Conservation (phyloP, 768 basidiomycete genomes). For the Suillus tomentosus region DNA sequence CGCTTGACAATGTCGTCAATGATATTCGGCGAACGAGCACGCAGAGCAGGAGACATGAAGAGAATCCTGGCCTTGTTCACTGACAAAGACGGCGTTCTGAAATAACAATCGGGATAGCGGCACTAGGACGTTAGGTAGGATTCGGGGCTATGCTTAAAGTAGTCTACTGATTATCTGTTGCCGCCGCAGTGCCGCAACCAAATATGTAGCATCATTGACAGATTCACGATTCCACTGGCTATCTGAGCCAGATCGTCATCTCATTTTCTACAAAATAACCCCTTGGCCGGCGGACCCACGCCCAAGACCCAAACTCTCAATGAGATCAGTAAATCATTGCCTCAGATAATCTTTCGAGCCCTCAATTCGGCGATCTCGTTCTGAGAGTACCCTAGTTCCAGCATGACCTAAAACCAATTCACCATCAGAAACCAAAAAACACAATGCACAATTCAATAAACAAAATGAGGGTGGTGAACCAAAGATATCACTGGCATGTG, state of each 20-base stretch:
- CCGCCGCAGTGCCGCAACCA: conserved; percentile 10
- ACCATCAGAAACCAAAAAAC: conserved; percentile 14
- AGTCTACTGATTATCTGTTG: conserved; percentile 12
- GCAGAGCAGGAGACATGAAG: conserved; percentile 21
- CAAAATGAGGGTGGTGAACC: conserved; percentile 3
- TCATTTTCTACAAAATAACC: conserved; percentile 23
- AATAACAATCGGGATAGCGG: conserved; percentile 6
- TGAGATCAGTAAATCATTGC: conserved; percentile 9
- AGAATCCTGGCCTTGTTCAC: conserved; percentile 3
- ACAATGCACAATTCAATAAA: conserved; percentile 4
- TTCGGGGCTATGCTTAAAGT: conserved; percentile 11
- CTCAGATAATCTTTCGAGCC: conserved; percentile 39
- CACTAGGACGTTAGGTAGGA: conserved; percentile 9
- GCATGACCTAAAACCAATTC: conserved; percentile 35
- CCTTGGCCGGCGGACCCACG: conserved; percentile 23
- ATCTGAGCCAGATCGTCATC: conserved; percentile 5
- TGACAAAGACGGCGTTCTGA: conserved; percentile 9
- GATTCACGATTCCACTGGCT: conserved; percentile 4
- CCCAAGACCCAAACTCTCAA: conserved; percentile 10
- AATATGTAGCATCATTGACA: conserved; percentile 9
- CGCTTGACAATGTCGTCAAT: conserved; percentile 31
- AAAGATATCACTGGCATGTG: conserved; percentile 4
- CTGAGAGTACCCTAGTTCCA: conserved; percentile 44
- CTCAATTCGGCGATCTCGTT: conserved; percentile 46
- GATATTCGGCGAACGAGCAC: conserved; percentile 32